phyloP scores from a whole-genome alignment of 441 rosid species.

The Gossypium davidsonii region DNA sequence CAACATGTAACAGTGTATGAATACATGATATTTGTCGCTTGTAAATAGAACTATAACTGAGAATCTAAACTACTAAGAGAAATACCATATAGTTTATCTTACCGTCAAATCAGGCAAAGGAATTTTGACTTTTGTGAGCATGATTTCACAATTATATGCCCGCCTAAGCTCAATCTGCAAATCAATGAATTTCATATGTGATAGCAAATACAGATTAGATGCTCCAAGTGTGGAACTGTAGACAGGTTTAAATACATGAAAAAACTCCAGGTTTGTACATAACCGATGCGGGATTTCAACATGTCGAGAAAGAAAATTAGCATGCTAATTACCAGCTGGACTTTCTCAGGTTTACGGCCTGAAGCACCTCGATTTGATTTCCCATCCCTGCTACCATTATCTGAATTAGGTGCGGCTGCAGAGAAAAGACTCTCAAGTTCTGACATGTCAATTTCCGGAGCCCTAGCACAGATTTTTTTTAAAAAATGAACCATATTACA shows the following conservation, averaged over 20 bases:
- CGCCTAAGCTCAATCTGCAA: slow-evolving; percentile 94
- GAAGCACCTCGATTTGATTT: slow-evolving; percentile 45
- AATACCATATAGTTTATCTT: slow-evolving; percentile 24
- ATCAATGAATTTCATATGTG: slow-evolving; percentile 26
- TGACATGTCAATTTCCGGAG: slow-evolving; percentile 80
- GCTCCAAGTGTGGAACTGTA: slow-evolving; percentile 6
- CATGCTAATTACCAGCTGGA: slow-evolving; percentile 74
- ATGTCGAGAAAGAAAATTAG: background rate
- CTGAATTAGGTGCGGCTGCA: slow-evolving; percentile 54
- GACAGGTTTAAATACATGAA: background rate
- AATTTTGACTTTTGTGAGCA: slow-evolving; percentile 93
- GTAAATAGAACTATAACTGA: background rate
- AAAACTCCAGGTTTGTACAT: background rate
- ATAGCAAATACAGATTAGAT: slow-evolving; percentile 11
- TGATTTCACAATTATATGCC: slow-evolving; percentile 96
- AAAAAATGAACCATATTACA: background rate
- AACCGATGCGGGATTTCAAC: slow-evolving; percentile 4
- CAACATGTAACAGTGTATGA: background rate
- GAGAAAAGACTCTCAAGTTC: slow-evolving; percentile 95
- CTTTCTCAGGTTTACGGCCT: slow-evolving; percentile 67
- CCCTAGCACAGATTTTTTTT: slow-evolving; percentile 32
- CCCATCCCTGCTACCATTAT: slow-evolving; percentile 36
- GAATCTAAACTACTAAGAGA: slow-evolving; percentile 2
- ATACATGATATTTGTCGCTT: background rate
- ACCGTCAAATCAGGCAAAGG: slow-evolving; percentile 89